A percentile compares a stretch with the other conserved stretches of the same genome.
These are phyloP conservation scores for Ustilago hordei DNA, from an alignment of 1,284 basidiomycete species.

Conservation along the genomic window DNA sequence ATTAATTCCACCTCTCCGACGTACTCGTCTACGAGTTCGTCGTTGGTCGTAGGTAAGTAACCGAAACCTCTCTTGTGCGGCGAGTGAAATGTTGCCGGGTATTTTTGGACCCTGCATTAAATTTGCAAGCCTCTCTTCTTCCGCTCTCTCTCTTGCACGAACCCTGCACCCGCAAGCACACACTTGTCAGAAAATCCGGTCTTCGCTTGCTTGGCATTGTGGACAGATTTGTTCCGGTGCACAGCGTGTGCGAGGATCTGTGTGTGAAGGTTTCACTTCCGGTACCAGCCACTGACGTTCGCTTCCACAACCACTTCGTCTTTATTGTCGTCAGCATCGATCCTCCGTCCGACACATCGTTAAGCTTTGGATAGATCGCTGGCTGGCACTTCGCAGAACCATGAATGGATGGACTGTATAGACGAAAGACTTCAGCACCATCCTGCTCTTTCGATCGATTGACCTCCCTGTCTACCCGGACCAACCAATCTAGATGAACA, in stretches of 20 bases:
- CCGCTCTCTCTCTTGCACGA: not conserved
- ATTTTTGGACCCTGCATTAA: conserved; percentile 31
- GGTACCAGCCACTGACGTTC: conserved; percentile 8
- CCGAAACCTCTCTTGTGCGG: not conserved
- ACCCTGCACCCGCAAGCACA: not conserved
- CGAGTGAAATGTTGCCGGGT: not conserved
- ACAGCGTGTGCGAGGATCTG: not conserved
- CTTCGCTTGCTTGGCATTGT: not conserved
- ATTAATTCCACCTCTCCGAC: too few relatives aligned
- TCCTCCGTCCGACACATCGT: not conserved
- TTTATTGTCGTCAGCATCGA: conserved; percentile 7
- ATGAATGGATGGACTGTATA: not conserved
- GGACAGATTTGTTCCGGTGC: conserved; percentile 1
- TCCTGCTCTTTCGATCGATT: not conserved
- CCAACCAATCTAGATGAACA: not conserved
- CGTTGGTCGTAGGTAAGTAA: too few relatives aligned
- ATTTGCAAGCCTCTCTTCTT: conserved; percentile 20
- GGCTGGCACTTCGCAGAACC: not conserved
- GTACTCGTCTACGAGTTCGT: too few relatives aligned
- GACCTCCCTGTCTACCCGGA: not conserved
- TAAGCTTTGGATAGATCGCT: not conserved
- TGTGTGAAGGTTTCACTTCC: conserved; percentile 1
- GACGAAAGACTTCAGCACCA: conserved; percentile 1
- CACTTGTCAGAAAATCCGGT: not conserved
- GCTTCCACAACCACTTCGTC: not conserved